phyloP scores from a whole-genome alignment of 371 early-diverging fungal genomes.

The Mycotypha africana region DNA sequence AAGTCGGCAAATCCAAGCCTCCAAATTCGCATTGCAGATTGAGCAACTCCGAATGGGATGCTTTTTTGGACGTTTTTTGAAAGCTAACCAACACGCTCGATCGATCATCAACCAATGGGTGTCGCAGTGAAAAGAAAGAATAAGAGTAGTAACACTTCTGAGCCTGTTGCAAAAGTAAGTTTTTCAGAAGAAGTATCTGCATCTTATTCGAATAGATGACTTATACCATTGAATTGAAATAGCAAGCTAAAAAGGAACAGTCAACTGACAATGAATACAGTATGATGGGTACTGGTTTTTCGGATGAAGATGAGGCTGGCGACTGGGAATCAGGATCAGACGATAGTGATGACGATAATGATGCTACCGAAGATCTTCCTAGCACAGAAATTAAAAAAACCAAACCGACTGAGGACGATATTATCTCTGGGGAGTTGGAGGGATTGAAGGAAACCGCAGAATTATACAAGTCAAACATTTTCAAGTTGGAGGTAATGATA shows the following conservation, averaged over 20 bases:
- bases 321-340: conserved; percentile 44
- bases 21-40: too few species aligned
- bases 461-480: conserved; percentile 87
- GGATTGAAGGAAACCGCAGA: conserved; percentile 77
- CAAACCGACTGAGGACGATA: conserved; percentile 26
- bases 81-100: too few species aligned
- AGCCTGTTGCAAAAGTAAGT: too few species aligned
- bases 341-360: conserved; percentile 40
- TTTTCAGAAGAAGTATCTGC: not conserved
- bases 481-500: conserved; percentile 71
- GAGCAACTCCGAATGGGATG: too few species aligned
- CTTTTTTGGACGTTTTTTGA: too few species aligned
- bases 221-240: too few species aligned
- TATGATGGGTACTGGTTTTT: conserved; percentile 20
- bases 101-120: too few species aligned
- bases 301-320: conserved; percentile 29
- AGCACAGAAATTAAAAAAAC: conserved; percentile 28
- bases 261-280: conserved; percentile 11
- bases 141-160: too few species aligned
- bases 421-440: conserved; percentile 83
- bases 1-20: too few species aligned
- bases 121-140: conserved; percentile 20
- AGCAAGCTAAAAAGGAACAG: conserved; percentile 17
- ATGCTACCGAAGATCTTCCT: conserved; percentile 40
- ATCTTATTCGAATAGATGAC: not conserved